phyloP scores from a whole-genome alignment of 139 green algal genomes.

The Micractinium conductrix region DNA sequence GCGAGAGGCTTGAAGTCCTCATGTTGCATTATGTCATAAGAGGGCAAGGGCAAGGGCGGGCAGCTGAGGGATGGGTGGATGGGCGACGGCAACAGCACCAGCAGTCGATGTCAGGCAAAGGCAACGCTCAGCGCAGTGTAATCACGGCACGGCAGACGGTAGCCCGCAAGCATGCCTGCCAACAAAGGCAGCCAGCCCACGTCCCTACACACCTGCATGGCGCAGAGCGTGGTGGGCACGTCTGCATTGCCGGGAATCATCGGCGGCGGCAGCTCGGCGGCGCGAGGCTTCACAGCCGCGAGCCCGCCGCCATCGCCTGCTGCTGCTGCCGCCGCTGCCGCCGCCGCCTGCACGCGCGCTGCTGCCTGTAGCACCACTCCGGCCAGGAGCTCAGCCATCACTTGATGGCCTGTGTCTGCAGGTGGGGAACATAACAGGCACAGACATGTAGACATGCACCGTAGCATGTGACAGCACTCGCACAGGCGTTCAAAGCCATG shows the following conservation, averaged over 20 bases:
- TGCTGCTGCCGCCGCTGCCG: background rate
- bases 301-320: background rate
- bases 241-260: constrained; percentile 30
- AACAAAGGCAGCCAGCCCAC: background rate
- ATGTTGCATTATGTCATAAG: too few species aligned
- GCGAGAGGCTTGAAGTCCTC: constrained; percentile 2
- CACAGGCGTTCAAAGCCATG: background rate
- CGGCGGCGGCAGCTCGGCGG: background rate
- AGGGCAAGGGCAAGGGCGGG: constrained; percentile 1
- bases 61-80: background rate
- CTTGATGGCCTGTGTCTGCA: constrained; percentile 11
- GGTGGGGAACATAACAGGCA: too few species aligned
- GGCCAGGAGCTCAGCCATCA: constrained; percentile 16
- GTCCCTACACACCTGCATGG: background rate
- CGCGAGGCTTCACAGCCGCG: background rate
- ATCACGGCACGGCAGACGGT: background rate
- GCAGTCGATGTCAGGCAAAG: too few species aligned
- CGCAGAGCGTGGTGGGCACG: constrained; percentile 16
- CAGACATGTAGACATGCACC: too few species aligned
- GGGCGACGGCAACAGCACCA: too few species aligned
- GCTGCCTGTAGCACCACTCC: background rate
- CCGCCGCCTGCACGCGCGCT: background rate
- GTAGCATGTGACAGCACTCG: background rate
- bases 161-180: background rate
- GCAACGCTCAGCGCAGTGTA: too few species aligned